These are phyloP conservation scores for Cutaneotrichosporon sp. DNA, from an alignment of 1,284 basidiomycete genomes.

Conservation along the genomic window DNA sequence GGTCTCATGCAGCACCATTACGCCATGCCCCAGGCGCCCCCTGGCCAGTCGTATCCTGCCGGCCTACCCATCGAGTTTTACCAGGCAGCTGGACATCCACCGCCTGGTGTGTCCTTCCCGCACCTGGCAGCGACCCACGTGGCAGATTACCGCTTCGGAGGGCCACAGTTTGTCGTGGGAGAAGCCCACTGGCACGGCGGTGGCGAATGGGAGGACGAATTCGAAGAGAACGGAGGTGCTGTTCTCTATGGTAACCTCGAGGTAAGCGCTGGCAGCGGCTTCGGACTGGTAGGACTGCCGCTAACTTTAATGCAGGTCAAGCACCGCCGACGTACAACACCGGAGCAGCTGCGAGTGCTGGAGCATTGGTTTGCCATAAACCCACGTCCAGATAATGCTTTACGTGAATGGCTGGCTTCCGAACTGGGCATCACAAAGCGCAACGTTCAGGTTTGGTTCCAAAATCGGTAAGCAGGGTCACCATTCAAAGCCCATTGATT, in stretches of 20 bases:
- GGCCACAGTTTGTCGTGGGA: conserved; percentile 9
- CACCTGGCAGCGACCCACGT: conserved; percentile 14
- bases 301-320: conserved; percentile 58
- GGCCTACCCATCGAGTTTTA: conserved; percentile 12
- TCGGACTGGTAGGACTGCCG: background rate
- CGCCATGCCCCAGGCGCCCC: background rate
- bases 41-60: background rate
- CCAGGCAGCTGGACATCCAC: background rate
- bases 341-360: conserved; percentile 74
- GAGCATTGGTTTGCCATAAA: conserved; percentile 78
- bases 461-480: conserved; percentile 62
- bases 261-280: conserved; percentile 9
- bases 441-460: conserved; percentile 93
- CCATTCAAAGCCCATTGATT: background rate
- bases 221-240: conserved; percentile 18
- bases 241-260: conserved; percentile 29
- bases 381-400: conserved; percentile 78
- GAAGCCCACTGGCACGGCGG: conserved; percentile 13
- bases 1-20: conserved; percentile 4
- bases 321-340: conserved; percentile 78
- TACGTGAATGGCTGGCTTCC: conserved; percentile 70
- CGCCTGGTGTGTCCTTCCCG: background rate
- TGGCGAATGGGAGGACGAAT: conserved; percentile 27
- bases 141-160: conserved; percentile 16
- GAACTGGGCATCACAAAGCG: conserved; percentile 85